Evolutionary conservation across 2,329 filamentous ascomycete species (phyloP).

Genomic region (Pestalotiopsis sp.): DNA sequence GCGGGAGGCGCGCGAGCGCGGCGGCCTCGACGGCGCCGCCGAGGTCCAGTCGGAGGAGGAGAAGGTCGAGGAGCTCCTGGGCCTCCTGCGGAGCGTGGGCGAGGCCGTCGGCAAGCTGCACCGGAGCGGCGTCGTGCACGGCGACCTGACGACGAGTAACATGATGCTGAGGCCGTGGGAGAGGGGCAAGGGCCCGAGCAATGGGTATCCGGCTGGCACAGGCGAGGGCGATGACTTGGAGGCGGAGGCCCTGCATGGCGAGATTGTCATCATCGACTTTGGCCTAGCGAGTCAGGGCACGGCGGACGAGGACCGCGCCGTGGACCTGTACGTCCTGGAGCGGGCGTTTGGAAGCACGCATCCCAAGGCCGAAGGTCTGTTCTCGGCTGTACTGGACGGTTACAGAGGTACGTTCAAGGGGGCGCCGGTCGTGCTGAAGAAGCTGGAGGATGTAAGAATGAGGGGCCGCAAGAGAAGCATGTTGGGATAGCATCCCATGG

Average conservation of each 20-base stretch:
- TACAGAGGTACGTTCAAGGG: conserved; percentile 79
- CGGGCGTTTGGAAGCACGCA: conserved; percentile 94
- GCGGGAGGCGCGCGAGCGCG: conserved; percentile 12
- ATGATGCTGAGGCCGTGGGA: conserved; percentile 71
- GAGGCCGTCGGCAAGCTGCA: conserved; percentile 75
- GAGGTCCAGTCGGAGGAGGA: conserved; percentile 32
- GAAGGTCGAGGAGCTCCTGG: conserved; percentile 54
- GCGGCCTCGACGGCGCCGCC: background rate
- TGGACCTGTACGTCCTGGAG: conserved; percentile 95
- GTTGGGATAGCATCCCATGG: conserved; percentile 68
- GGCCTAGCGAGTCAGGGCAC: conserved; percentile 81
- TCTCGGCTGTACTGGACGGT: conserved; percentile 70
- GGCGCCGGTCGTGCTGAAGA: conserved; percentile 72
- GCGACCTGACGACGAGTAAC: conserved; percentile 96
- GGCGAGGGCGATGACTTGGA: conserved; percentile 19
- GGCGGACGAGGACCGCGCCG: conserved; percentile 89
- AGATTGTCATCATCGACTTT: conserved; percentile 92
- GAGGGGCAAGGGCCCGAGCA: conserved; percentile 18
- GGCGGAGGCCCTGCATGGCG: conserved; percentile 56
- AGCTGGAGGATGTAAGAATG: conserved; percentile 89
- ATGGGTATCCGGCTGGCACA: conserved; percentile 15
- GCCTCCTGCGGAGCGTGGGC: conserved; percentile 72
- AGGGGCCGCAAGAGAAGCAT: conserved; percentile 96
- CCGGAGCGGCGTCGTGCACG: conserved; percentile 84
- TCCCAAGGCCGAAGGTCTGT: conserved; percentile 78